phyloP scores from a whole-genome alignment of 2,329 filamentous ascomycete genomes.

The Calonectria ilicicola region DNA sequence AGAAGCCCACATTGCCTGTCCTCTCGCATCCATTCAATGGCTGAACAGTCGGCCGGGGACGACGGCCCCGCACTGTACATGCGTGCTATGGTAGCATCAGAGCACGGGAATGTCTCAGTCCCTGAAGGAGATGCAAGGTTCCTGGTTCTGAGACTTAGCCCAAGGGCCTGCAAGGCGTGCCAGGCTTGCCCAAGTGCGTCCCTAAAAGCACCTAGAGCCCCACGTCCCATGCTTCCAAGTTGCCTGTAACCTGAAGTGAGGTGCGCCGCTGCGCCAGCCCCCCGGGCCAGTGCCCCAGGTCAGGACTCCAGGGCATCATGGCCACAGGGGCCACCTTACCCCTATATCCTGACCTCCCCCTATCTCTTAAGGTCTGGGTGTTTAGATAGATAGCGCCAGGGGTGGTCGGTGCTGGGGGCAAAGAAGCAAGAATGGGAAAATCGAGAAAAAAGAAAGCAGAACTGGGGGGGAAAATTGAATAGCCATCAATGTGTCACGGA shows the following conservation, averaged over 20 bases:
- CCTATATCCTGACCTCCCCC: conserved; percentile 31
- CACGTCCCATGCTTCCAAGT: conserved; percentile 16
- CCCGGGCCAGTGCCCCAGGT: conserved; percentile 11
- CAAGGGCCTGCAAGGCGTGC: neutral
- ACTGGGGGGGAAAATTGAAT: neutral
- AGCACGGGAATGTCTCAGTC: conserved; percentile 20
- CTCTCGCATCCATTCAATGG: neutral
- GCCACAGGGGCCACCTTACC: conserved; percentile 19
- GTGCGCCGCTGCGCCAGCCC: conserved; percentile 12
- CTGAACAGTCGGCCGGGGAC: neutral
- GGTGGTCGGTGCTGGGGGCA: conserved; percentile 22
- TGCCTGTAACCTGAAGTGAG: conserved; percentile 21
- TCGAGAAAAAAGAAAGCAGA: conserved; percentile 1
- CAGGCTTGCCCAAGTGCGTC: conserved; percentile 12
- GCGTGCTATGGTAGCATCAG: neutral
- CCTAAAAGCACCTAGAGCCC: conserved; percentile 11
- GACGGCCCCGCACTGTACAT: conserved; percentile 18
- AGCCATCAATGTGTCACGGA: neutral
- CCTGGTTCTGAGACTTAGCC: conserved; percentile 9
- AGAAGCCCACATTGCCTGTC: neutral
- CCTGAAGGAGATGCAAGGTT: conserved; percentile 13
- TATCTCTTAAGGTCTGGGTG: conserved; percentile 35
- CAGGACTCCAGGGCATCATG: conserved; percentile 9
- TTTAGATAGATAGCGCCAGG: conserved; percentile 35
- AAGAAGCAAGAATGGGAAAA: conserved; percentile 7